phyloP scores from a whole-genome alignment of 148 eudicot species.

The Camellia granthamiana region DNA sequence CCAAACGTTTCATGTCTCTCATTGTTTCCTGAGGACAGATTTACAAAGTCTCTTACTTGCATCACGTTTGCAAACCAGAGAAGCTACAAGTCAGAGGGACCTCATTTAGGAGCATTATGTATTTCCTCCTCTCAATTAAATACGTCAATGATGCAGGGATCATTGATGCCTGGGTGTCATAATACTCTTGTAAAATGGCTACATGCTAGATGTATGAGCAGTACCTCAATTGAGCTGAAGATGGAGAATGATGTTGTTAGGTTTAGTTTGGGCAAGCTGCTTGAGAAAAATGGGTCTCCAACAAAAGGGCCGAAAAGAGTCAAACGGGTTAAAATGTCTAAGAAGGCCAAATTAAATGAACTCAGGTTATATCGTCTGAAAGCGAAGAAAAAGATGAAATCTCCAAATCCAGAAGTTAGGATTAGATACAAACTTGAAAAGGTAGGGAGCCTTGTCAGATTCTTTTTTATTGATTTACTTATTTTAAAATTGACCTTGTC shows the following conservation, averaged over 20 bases:
- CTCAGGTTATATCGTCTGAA: slow-evolving; percentile 76
- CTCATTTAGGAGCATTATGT: slow-evolving; percentile 9
- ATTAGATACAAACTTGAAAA: slow-evolving; percentile 85
- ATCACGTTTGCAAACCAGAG: slow-evolving; percentile 3
- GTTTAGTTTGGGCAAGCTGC: slow-evolving; percentile 46
- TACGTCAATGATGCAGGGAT: neutral
- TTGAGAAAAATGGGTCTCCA: slow-evolving; percentile 13
- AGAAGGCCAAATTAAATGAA: slow-evolving; percentile 72
- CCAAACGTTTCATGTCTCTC: slow-evolving; percentile 9
- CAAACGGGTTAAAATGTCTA: slow-evolving; percentile 47
- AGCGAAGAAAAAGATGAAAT: slow-evolving; percentile 91
- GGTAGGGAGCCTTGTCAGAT: slow-evolving; percentile 34
- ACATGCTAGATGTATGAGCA: slow-evolving; percentile 37
- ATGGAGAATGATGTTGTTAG: slow-evolving; percentile 61
- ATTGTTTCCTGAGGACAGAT: slow-evolving; percentile 3
- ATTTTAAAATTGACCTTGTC: neutral
- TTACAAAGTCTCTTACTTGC: slow-evolving; percentile 1
- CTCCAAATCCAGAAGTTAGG: slow-evolving; percentile 92
- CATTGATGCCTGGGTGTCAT: slow-evolving; percentile 7
- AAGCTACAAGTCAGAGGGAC: slow-evolving; percentile 2
- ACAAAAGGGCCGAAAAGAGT: slow-evolving; percentile 21
- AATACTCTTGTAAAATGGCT: slow-evolving; percentile 20
- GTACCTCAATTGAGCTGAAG: slow-evolving; percentile 55
- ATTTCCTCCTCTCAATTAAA: slow-evolving; percentile 3
- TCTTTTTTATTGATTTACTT: neutral